Percentiles rank a stretch among this genome's conserved stretches.
Conservation (phyloP, 805 yeast genomes). For the Starmerella bacillaris region DNA sequence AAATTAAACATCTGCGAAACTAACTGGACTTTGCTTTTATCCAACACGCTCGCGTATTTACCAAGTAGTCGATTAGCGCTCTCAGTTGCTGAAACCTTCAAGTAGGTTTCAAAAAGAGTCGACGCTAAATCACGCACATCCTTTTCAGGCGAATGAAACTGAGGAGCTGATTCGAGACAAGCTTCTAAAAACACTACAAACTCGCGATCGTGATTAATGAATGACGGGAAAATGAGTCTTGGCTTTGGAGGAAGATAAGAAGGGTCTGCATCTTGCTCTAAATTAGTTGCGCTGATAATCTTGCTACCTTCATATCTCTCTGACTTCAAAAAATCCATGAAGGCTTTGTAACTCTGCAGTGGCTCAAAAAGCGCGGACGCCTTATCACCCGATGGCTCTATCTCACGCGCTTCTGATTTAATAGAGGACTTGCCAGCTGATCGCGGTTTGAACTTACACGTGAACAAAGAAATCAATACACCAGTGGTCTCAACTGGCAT, state of each 20-base stretch:
- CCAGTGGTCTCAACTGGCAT: constrained; percentile 70
- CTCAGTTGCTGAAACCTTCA: constrained; percentile 33
- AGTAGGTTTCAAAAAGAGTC: constrained; percentile 67
- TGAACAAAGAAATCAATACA: constrained; percentile 66
- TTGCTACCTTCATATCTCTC: constrained; percentile 11
- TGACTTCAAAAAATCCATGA: constrained; percentile 33
- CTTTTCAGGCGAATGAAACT: constrained; percentile 44
- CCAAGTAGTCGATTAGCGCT: constrained; percentile 43
- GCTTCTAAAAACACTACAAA: constrained; percentile 89
- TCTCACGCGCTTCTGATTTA: background rate
- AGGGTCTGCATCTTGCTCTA: constrained; percentile 8
- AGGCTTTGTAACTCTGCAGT: constrained; percentile 38
- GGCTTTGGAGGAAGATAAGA: constrained; percentile 82
- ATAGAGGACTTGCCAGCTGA: background rate
- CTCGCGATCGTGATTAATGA: constrained; percentile 68
- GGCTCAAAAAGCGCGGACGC: constrained; percentile 15
- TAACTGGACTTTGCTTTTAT: constrained; percentile 32
- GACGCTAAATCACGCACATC: constrained; percentile 60
- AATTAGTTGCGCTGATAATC: constrained; percentile 14
- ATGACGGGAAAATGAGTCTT: constrained; percentile 66
- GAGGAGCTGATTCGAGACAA: constrained; percentile 59
- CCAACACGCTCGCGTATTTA: constrained; percentile 33
- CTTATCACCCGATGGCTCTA: constrained; percentile 1
- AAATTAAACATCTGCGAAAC: constrained; percentile 18
- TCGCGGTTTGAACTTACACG: constrained; percentile 54